phyloP scores from a whole-genome alignment of 768 basidiomycete genomes.

The Mrakia blollopis region DNA sequence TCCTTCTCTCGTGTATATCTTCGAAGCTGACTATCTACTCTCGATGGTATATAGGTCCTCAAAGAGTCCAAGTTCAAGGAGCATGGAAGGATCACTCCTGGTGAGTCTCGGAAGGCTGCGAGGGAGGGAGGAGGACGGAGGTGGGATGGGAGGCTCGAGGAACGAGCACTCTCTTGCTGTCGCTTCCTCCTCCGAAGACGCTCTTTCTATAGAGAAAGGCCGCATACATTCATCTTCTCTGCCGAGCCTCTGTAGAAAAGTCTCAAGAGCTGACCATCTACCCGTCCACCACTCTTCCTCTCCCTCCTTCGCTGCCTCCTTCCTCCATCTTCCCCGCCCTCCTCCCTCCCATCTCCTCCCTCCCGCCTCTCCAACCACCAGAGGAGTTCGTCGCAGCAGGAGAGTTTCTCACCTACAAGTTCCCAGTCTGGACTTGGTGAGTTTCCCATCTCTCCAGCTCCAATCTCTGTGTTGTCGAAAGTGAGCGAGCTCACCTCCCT shows the following conservation, averaged over 20 bases:
- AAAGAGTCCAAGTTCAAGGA: constrained; percentile 99
- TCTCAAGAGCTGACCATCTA: background rate
- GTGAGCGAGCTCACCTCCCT: background rate
- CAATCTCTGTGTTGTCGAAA: background rate
- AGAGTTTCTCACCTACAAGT: constrained; percentile 96
- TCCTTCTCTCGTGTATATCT: background rate
- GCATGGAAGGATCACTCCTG: constrained; percentile 91
- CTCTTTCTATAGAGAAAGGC: background rate
- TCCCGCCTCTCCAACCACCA: constrained; percentile 41
- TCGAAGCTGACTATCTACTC: background rate
- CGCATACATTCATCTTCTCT: background rate
- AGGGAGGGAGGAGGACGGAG: background rate
- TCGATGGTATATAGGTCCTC: constrained; percentile 60
- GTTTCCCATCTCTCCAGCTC: background rate
- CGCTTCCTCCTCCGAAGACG: background rate
- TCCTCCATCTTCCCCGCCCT: background rate
- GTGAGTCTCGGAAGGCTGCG: no score
- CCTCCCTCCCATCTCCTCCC: constrained; percentile 38
- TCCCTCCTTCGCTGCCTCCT: constrained; percentile 11
- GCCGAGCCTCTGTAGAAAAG: background rate
- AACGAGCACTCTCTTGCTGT: background rate
- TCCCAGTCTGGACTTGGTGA: constrained; percentile 94
- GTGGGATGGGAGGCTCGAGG: background rate
- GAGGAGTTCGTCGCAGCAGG: constrained; percentile 99
- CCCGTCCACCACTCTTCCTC: no score